Evolutionary conservation across 1,284 basidiomycete genomes (phyloP).

Genomic region (Trichosporon sp.): DNA sequence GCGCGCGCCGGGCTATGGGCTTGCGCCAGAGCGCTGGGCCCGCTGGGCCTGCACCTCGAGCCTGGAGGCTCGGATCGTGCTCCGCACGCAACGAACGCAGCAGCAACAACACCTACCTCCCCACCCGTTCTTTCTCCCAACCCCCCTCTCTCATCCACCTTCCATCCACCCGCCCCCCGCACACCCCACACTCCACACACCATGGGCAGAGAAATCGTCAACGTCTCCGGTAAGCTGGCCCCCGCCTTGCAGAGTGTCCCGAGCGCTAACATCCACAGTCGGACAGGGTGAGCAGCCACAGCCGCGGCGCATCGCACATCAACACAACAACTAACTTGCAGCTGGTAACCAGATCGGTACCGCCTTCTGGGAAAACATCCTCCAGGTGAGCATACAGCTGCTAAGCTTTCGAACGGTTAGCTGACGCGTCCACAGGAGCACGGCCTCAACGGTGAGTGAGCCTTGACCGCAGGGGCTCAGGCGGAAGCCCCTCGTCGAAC

Average conservation of each 20-base stretch:
- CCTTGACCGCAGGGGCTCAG: neutral
- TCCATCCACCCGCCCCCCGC: neutral
- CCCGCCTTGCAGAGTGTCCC: neutral
- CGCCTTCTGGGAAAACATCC: conserved; percentile 48
- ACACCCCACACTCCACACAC: neutral
- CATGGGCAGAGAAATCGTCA: conserved; percentile 46
- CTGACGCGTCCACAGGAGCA: conserved; percentile 36
- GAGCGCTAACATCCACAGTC: conserved; percentile 22
- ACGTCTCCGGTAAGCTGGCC: conserved; percentile 33
- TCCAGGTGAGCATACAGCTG: conserved; percentile 25
- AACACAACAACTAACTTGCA: conserved; percentile 10
- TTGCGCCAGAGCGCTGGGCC: neutral
- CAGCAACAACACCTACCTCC: neutral
- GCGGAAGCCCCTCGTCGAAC: neutral
- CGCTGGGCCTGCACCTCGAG: no score
- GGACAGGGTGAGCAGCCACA: conserved; percentile 23
- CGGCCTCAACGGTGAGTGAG: conserved; percentile 38
- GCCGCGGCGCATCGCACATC: neutral
- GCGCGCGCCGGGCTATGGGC: neutral
- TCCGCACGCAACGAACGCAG: neutral
- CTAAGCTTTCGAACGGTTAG: neutral
- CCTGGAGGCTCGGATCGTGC: conserved; percentile 4
- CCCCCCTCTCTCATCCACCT: neutral
- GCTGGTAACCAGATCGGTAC: conserved; percentile 46
- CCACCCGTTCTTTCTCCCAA: neutral